Evolutionary conservation across 2,329 filamentous ascomycete species (phyloP).

Genomic region (Chalaropsis thielavioides): DNA sequence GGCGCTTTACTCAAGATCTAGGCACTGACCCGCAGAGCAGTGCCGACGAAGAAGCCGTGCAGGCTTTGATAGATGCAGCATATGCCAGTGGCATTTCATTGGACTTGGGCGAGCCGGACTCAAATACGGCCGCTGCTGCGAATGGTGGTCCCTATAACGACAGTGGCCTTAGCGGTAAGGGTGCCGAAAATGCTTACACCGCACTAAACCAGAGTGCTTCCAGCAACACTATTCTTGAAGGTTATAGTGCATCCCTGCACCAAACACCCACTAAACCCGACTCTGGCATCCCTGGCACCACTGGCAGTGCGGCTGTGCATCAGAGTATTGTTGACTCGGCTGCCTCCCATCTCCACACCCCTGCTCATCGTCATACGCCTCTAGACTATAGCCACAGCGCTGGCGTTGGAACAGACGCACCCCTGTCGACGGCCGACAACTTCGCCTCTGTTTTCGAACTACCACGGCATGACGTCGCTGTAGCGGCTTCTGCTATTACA

Average conservation of each 20-base stretch:
- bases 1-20: not conserved
- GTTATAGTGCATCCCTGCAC: slow-evolving; percentile 8
- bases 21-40: not conserved
- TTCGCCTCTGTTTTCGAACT: not conserved
- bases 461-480: slow-evolving; percentile 14
- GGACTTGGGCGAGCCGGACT: not conserved
- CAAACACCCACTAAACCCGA: not conserved
- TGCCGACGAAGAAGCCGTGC: not conserved
- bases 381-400: not conserved
- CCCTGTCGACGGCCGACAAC: slow-evolving; percentile 4
- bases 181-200: not conserved
- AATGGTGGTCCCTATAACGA: not conserved
- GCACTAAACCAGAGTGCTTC: not conserved
- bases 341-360: slow-evolving; percentile 7
- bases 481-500: slow-evolving; percentile 7
- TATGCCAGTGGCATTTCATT: not conserved
- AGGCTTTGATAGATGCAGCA: not conserved
- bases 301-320: slow-evolving; percentile 5
- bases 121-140: not conserved
- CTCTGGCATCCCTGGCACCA: not conserved
- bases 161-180: not conserved
- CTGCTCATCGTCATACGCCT: not conserved
- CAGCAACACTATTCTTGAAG: slow-evolving; percentile 3
- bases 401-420: not conserved
- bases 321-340: slow-evolving; percentile 1